Evolutionary conservation across 2,329 filamentous ascomycete species (phyloP), one percentile per base, ranked within the genome.

Genomic region (Karstenula rhodostoma): DNA sequence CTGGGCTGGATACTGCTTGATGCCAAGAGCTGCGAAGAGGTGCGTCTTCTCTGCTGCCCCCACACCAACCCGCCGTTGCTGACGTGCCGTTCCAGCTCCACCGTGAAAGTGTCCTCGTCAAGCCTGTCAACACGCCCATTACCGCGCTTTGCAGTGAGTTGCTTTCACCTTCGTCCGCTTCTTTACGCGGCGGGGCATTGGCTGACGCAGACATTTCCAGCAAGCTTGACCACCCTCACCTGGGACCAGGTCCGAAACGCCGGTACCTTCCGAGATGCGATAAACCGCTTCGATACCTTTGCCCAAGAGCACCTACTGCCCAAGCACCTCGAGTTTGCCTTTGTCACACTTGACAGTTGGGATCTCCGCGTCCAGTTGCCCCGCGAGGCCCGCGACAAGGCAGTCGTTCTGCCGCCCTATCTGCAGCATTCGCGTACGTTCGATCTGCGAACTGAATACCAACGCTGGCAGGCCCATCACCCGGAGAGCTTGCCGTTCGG

Each of bases 181-280:
- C 17, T 27, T 35, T 47, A 29, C 44, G 29, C 58, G 29, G 56
- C 44, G 50, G 59, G 25, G 55, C 61, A 64, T 69, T 63, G 43
- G 62, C 72, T 78, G 69, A 79, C 71, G 46, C 59, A 62, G 53
- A 61, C 58, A 50, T 65, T 65, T 62, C 61, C 78, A 97, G 94
- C 95, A 77, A 97, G 94, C 83, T 85, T 99, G 79, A 99, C 95
- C 48, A 99, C 95, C 68, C 85, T 99, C 73, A 98, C 95, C 57
- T 99, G 95, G 95, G 95, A 99, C 80, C 94, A 99, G 83, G 95
- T 99, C 78, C 91, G 94, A 78, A 96, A 94, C 80, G 94, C 95
- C 78, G 95, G 95, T 69, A 94, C 93, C 69, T 99, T 98, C 87
- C 90, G 94, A 73, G 95, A 98, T 82, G 95, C 95, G 69, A 91